Conservation (phyloP, 441 rosid species). For the Hura crepitans region DNA sequence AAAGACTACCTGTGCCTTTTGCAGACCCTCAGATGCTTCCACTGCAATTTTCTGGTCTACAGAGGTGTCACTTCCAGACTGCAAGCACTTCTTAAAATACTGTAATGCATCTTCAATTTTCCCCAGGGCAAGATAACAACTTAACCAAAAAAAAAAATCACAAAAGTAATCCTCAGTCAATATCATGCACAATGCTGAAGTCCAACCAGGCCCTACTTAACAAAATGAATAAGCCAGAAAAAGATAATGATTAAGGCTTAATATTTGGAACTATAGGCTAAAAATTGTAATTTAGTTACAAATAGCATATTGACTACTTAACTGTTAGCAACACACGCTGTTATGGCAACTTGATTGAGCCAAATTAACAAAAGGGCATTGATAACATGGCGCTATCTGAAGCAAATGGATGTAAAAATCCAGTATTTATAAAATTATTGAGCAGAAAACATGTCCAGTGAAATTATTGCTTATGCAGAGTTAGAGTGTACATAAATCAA, state of each 20-base stretch:
- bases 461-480: background rate
- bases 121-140: constrained; percentile 92
- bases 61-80: constrained; percentile 58
- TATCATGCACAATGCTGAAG: background rate
- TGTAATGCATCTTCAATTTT: constrained; percentile 76
- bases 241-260: background rate
- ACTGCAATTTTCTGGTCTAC: constrained; percentile 74
- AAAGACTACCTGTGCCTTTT: constrained; percentile 70
- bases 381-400: background rate
- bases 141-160: constrained; percentile 23
- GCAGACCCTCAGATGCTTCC: constrained; percentile 93
- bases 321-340: background rate
- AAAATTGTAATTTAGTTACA: background rate
- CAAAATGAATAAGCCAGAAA: constrained; percentile 1
- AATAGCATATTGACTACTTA: constrained; percentile 8
- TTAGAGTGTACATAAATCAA: background rate
- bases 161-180: constrained; percentile 2
- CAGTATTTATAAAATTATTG: background rate
- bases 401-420: background rate
- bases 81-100: constrained; percentile 76
- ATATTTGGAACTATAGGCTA: background rate
- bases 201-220: constrained; percentile 1
- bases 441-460: background rate
- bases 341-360: background rate
- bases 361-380: background rate